Evolutionary conservation across 1,139 yeast genomes (phyloP).

Genomic region (Cylindricascospora bacillispora): DNA sequence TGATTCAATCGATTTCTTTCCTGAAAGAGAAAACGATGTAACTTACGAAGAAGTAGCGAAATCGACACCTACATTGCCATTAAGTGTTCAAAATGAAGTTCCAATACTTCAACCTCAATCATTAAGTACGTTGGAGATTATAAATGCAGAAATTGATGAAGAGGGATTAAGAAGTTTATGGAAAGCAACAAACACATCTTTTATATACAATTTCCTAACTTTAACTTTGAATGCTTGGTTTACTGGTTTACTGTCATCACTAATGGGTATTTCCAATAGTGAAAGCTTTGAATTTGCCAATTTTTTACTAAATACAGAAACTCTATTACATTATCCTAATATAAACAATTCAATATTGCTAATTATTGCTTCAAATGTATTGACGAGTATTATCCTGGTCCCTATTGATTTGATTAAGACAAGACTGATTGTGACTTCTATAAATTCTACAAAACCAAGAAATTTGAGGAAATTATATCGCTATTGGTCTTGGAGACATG

Average conservation of each 20-base stretch:
- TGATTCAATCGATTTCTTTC: constrained; percentile 51
- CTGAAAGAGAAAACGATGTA: constrained; percentile 11
- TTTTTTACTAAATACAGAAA: constrained; percentile 1
- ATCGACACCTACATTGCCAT: not conserved
- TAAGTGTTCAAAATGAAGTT: constrained; percentile 3
- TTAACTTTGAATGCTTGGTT: constrained; percentile 85
- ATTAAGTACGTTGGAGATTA: constrained; percentile 56
- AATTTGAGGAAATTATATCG: constrained; percentile 27
- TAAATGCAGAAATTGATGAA: constrained; percentile 52
- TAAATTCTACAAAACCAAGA: constrained; percentile 12
- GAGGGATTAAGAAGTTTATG: constrained; percentile 82
- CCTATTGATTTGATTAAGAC: constrained; percentile 78
- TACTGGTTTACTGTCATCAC: constrained; percentile 73
- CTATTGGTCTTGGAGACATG: constrained; percentile 29
- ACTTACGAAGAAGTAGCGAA: constrained; percentile 1
- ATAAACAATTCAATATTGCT: constrained; percentile 38
- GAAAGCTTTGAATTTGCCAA: constrained; percentile 88
- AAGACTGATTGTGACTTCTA: constrained; percentile 54
- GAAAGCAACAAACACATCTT: constrained; percentile 79
- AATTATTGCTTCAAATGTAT: constrained; percentile 57
- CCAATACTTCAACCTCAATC: constrained; percentile 44
- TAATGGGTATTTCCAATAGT: constrained; percentile 59
- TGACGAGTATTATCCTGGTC: constrained; percentile 64
- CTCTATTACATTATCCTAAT: constrained; percentile 63
- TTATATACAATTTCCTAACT: constrained; percentile 61